Conservation (phyloP, 768 basidiomycete genomes). For the Termitomyces sp. region DNA sequence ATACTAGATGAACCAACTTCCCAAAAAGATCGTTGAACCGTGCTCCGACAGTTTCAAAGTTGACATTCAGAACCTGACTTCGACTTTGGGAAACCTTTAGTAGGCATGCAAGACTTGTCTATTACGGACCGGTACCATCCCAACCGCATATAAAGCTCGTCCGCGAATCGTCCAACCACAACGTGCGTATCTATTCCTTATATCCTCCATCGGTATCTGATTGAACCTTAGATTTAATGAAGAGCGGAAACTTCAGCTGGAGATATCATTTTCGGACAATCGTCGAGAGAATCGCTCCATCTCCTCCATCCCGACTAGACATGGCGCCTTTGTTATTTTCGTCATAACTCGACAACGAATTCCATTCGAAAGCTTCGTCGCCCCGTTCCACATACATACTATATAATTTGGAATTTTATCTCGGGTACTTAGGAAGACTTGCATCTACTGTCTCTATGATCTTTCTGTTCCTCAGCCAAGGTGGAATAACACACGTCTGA, state of each 20-base stretch:
- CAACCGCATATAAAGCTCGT: not conserved
- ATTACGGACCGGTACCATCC: not conserved
- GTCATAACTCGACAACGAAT: not conserved
- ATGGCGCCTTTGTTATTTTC: too few species aligned
- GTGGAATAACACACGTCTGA: not conserved
- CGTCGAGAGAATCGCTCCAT: not conserved
- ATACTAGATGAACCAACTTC: constrained; percentile 2
- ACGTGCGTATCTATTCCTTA: not conserved
- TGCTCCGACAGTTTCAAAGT: not conserved
- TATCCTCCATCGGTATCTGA: not conserved
- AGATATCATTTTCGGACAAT: not conserved
- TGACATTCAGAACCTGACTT: constrained; percentile 3
- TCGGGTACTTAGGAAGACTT: not conserved
- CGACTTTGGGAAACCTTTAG: constrained; percentile 2
- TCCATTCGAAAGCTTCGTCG: too few species aligned
- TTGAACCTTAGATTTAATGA: not conserved
- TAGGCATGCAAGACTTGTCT: not conserved
- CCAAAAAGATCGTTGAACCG: not conserved
- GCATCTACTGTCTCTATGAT: not conserved
- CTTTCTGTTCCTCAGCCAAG: not conserved
- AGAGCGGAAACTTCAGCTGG: not conserved
- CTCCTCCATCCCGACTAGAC: not conserved
- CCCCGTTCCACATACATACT: not conserved
- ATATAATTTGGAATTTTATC: too few species aligned
- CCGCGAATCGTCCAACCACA: not conserved